These are phyloP conservation scores for Neoboletus magnificus DNA, from an alignment of 768 basidiomycete genomes.

Conservation along the genomic window DNA sequence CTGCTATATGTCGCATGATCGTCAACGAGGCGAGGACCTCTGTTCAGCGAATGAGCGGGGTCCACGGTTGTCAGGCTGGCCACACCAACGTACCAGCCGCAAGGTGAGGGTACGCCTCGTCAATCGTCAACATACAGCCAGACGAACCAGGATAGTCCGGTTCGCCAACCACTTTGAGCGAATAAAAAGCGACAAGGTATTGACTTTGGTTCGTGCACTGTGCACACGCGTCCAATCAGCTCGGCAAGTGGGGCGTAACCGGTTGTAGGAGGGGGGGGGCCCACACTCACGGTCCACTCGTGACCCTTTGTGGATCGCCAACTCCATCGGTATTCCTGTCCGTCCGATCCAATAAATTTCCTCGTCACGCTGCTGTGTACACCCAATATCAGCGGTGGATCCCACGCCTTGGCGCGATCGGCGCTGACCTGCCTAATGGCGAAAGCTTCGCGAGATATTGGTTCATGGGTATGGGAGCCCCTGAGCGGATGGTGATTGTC, in stretches of 20 bases:
- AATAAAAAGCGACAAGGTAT: constrained; percentile 58
- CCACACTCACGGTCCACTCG: constrained; percentile 60
- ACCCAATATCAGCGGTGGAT: constrained; percentile 2
- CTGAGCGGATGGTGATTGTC: constrained; percentile 43
- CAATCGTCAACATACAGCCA: constrained; percentile 60
- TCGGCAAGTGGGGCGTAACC: too few relatives aligned
- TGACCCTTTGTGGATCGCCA: constrained; percentile 45
- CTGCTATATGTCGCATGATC: constrained; percentile 62
- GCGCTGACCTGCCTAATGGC: constrained; percentile 40
- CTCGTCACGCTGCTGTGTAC: constrained; percentile 41
- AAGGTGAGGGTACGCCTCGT: constrained; percentile 55
- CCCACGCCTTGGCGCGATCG: background rate
- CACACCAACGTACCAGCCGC: constrained; percentile 46
- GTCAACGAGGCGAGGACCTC: constrained; percentile 59
- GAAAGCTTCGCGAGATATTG: constrained; percentile 47
- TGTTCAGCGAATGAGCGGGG: constrained; percentile 26
- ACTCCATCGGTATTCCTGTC: constrained; percentile 60
- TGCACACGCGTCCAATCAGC: background rate
- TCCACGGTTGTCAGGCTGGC: constrained; percentile 6
- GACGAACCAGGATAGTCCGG: constrained; percentile 53
- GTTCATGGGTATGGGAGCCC: constrained; percentile 43
- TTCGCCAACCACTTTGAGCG: constrained; percentile 52
- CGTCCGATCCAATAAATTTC: constrained; percentile 58
- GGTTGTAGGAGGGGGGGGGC: background rate
- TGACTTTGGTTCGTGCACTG: constrained; percentile 56